Evolutionary conservation across 805 yeast species (phyloP).

Genomic region (Brettanomyces sp.): DNA sequence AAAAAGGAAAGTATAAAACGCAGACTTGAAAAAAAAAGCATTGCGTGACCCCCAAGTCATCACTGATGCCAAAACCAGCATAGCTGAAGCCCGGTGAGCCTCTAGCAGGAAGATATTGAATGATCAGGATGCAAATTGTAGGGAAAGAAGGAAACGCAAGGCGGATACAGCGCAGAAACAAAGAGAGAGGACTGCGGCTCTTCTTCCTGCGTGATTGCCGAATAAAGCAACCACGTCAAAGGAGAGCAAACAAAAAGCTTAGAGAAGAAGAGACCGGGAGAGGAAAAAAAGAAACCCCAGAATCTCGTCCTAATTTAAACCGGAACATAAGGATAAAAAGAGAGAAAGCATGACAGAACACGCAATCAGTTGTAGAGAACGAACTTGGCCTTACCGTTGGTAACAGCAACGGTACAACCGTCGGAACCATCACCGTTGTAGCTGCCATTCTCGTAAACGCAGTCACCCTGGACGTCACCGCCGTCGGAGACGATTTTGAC

Average conservation of each 20-base stretch:
- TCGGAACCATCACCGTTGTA: slow-evolving; percentile 52
- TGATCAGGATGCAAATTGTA: too few species aligned
- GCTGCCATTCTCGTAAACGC: slow-evolving; percentile 33
- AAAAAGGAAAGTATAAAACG: too few species aligned
- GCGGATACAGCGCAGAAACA: too few species aligned
- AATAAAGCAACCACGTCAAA: too few species aligned
- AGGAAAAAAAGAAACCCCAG: not conserved
- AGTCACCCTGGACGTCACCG: slow-evolving; percentile 29
- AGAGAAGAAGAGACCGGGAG: not conserved
- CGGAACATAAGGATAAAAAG: not conserved
- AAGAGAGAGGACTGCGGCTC: too few species aligned
- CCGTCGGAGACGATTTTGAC: slow-evolving; percentile 36
- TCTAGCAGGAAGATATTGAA: too few species aligned
- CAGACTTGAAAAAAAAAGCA: too few species aligned
- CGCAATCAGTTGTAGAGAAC: slow-evolving; percentile 18
- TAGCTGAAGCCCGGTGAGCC: too few species aligned
- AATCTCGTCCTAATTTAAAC: not conserved
- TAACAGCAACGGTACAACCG: slow-evolving; percentile 65
- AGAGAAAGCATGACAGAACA: not conserved
- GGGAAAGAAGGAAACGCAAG: not conserved
- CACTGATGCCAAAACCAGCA: too few species aligned
- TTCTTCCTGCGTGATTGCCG: too few species aligned
- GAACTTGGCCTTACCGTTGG: slow-evolving; percentile 26
- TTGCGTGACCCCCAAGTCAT: too few species aligned
- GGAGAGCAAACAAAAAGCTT: too few species aligned